Evolutionary conservation across 164 flowering plant genomes (phyloP).

Genomic region (Litsea cubeba): DNA sequence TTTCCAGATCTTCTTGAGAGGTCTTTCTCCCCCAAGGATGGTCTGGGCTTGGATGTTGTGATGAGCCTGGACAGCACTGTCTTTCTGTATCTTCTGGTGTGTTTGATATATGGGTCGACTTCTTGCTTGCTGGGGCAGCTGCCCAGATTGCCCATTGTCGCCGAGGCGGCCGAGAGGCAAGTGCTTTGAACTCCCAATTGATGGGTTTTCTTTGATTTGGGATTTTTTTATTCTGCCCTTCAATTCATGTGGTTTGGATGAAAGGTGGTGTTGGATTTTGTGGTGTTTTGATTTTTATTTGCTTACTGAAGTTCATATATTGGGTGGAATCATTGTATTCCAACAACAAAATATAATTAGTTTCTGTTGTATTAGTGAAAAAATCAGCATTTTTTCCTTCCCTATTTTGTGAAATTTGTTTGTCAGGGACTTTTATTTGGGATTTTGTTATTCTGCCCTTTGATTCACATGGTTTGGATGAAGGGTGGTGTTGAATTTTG

Average conservation of each 20-base stretch:
- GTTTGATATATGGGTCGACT: conserved; percentile 76
- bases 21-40: conserved; percentile 66
- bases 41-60: conserved; percentile 78
- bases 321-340: background rate
- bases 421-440: background rate
- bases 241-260: background rate
- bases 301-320: background rate
- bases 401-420: background rate
- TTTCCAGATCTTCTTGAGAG: conserved; percentile 89
- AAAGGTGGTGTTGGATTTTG: background rate
- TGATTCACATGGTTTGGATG: no score
- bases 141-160: conserved; percentile 96
- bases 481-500: no score
- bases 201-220: background rate
- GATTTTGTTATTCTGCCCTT: background rate
- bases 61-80: conserved; percentile 97
- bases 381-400: background rate
- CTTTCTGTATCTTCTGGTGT: conserved; percentile 74
- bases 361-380: no score
- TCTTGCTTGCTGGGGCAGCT: conserved; percentile 79
- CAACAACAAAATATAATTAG: background rate
- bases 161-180: conserved; percentile 98
- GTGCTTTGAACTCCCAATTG: conserved; percentile 36
- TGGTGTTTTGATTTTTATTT: background rate
- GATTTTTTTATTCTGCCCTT: background rate